Conservation (phyloP, 1,284 basidiomycete species). For the Grifola frondosa region DNA sequence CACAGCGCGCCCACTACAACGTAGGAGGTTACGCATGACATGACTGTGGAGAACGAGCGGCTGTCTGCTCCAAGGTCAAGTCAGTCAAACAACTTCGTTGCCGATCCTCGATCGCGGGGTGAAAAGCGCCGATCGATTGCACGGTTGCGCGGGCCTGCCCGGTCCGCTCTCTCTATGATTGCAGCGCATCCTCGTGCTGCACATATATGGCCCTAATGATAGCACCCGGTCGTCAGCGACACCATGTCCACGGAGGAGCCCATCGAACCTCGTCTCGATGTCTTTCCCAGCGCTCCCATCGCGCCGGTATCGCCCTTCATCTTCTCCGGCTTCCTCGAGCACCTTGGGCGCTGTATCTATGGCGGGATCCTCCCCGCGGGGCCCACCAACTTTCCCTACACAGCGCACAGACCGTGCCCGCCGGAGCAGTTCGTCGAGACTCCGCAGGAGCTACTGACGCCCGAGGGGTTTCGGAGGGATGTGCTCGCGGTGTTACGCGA, state of each 20-base stretch:
- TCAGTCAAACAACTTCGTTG: no score
- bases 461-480: conserved; percentile 53
- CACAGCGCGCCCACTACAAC: no score
- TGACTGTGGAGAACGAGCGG: no score
- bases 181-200: background rate
- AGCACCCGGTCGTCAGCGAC: no score
- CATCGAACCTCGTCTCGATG: conserved; percentile 19
- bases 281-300: conserved; percentile 26
- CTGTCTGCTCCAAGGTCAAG: no score
- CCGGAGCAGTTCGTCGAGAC: conserved; percentile 27
- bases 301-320: conserved; percentile 34
- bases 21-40: no score
- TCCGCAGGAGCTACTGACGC: conserved; percentile 22
- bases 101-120: no score
- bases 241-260: background rate
- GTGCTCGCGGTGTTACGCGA: conserved; percentile 50
- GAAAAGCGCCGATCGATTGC: no score
- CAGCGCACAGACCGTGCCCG: conserved; percentile 26
- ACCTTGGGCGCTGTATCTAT: conserved; percentile 63
- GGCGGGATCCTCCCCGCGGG: conserved; percentile 51
- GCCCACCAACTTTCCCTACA: conserved; percentile 36
- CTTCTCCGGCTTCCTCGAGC: conserved; percentile 64
- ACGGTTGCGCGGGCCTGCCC: no score
- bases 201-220: background rate
- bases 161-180: no score